Evolutionary conservation across 768 basidiomycete genomes (phyloP).

Genomic region (Trametes meyenii): DNA sequence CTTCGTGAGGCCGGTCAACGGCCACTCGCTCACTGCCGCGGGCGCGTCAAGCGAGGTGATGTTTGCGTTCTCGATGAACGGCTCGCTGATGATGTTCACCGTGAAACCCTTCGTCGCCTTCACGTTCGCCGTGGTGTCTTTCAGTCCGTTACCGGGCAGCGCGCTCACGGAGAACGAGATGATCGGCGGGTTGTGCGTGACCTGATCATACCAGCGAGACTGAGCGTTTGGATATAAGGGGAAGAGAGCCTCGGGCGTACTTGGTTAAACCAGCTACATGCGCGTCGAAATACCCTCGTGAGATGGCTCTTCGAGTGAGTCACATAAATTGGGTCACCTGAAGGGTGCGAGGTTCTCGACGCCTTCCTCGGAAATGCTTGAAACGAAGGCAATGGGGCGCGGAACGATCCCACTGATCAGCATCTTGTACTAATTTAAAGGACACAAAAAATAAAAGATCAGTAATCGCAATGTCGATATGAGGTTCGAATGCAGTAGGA

Average conservation of each 20-base stretch:
- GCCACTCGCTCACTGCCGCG: conserved; percentile 43
- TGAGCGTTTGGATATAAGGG: not conserved
- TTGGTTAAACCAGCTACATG: conserved; percentile 28
- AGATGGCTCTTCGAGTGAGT: not conserved
- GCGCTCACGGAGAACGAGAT: conserved; percentile 45
- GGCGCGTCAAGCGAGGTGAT: conserved; percentile 42
- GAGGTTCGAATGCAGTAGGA: not conserved
- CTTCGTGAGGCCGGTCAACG: conserved; percentile 45
- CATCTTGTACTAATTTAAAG: conserved; percentile 36
- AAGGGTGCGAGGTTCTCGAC: conserved; percentile 46
- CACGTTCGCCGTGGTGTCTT: conserved; percentile 53
- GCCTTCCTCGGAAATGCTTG: conserved; percentile 38
- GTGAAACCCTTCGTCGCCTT: conserved; percentile 51
- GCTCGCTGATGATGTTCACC: conserved; percentile 60
- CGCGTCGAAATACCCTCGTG: not conserved
- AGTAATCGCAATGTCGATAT: not conserved
- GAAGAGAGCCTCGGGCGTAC: not conserved
- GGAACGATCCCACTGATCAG: conserved; percentile 45
- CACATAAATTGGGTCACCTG: conserved; percentile 30
- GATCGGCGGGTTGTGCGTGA: conserved; percentile 44
- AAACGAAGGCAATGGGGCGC: conserved; percentile 49
- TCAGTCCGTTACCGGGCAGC: conserved; percentile 21
- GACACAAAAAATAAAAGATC: not conserved
- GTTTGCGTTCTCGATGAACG: conserved; percentile 45
- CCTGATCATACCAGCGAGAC: conserved; percentile 9